These are phyloP conservation scores for Dioszegia hungarica DNA, from an alignment of 768 basidiomycete species.

Conservation along the genomic window DNA sequence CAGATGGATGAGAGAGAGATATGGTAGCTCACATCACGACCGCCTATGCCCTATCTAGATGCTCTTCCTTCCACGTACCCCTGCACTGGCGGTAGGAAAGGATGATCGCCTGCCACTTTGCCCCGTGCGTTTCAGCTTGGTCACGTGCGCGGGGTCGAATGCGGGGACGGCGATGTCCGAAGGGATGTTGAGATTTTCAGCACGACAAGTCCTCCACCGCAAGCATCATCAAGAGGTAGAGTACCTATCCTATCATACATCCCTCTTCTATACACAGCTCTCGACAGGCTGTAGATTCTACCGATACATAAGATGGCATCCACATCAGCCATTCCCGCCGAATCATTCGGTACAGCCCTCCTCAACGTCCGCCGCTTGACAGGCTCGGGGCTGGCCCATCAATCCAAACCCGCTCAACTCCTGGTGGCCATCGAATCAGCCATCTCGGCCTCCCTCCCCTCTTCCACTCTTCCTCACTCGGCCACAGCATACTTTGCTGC, in stretches of 20 bases:
- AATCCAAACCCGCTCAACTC: conserved; percentile 81
- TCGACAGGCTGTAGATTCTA: not conserved
- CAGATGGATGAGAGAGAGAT: too few relatives aligned
- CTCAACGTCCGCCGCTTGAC: conserved; percentile 83
- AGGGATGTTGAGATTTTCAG: not conserved
- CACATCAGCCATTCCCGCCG: not conserved
- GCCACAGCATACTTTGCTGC: conserved; percentile 95
- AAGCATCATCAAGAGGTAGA: too few relatives aligned
- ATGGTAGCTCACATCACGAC: not conserved
- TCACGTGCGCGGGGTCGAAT: not conserved
- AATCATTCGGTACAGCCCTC: conserved; percentile 50
- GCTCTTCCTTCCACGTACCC: too few relatives aligned
- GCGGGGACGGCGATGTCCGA: not conserved
- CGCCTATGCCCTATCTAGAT: too few relatives aligned
- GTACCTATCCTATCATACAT: not conserved
- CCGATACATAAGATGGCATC: conserved; percentile 5
- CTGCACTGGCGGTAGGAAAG: too few relatives aligned
- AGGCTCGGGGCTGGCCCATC: conserved; percentile 72
- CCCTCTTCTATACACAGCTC: not conserved
- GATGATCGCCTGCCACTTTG: too few relatives aligned
- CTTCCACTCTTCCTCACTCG: conserved; percentile 53
- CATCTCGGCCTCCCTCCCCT: conserved; percentile 32
- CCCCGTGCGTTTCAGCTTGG: not conserved
- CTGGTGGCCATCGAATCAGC: conserved; percentile 74
- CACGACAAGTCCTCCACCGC: not conserved